Percentiles rank a stretch among this genome's conserved stretches.
Evolutionary conservation across 371 early-diverging fungal genomes (phyloP).

Genomic region (Massospora cicadina): DNA sequence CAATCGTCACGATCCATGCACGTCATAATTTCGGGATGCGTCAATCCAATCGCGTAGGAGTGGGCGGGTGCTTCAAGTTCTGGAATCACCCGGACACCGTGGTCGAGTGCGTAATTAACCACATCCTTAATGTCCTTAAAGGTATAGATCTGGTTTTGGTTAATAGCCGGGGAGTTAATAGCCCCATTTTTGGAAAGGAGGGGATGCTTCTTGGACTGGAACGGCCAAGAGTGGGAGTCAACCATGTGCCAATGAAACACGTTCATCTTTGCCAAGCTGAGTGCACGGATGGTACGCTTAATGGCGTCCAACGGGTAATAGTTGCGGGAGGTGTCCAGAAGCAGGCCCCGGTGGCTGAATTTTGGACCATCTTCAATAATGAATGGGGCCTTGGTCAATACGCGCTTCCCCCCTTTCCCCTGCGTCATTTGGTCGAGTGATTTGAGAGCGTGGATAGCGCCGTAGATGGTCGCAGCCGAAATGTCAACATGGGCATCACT

Average conservation of each 20-base stretch:
- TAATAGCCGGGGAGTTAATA: slow-evolving; percentile 18
- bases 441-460: slow-evolving; percentile 31
- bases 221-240: slow-evolving; percentile 48
- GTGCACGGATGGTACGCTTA: slow-evolving; percentile 28
- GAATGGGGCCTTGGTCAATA: slow-evolving; percentile 20
- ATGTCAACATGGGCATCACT: slow-evolving; percentile 14
- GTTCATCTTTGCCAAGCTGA: slow-evolving; percentile 36
- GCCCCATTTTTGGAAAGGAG: slow-evolving; percentile 31
- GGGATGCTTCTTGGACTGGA: slow-evolving; percentile 25
- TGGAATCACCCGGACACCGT: slow-evolving; percentile 48
- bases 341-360: slow-evolving; percentile 30
- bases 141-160: slow-evolving; percentile 33
- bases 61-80: slow-evolving; percentile 59
- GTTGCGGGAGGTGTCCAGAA: slow-evolving; percentile 64
- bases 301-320: slow-evolving; percentile 39
- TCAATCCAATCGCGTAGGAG: slow-evolving; percentile 22
- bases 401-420: slow-evolving; percentile 6
- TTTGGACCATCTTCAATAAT: slow-evolving; percentile 24
- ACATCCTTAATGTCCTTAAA: slow-evolving; percentile 34
- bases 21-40: slow-evolving; percentile 26
- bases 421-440: slow-evolving; percentile 27
- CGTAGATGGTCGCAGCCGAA: slow-evolving; percentile 32
- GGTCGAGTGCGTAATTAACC: slow-evolving; percentile 37
- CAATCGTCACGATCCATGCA: slow-evolving; percentile 22
- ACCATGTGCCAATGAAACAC: slow-evolving; percentile 65